A percentile compares a stretch with the other conserved stretches of the same genome.
phyloP scores from a whole-genome alignment of 2,329 filamentous ascomycete species.

The Cordyceps fumosorosea region DNA sequence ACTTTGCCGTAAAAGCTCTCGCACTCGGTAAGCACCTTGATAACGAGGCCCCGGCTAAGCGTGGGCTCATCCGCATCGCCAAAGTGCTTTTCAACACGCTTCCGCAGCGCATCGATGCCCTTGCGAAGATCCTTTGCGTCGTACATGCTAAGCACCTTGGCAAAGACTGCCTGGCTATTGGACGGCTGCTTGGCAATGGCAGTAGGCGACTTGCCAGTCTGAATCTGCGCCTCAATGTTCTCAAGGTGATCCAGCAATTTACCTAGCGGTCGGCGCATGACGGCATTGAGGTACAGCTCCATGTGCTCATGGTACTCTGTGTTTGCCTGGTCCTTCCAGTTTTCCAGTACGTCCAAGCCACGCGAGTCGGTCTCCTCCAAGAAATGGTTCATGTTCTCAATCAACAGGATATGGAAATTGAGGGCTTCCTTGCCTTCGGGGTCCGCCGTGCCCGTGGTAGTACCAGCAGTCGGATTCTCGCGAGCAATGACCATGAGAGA shows the following conservation, averaged over 20 bases:
- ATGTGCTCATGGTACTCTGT: constrained; percentile 82
- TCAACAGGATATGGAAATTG: constrained; percentile 94
- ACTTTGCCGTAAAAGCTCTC: constrained; percentile 57
- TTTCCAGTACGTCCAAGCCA: constrained; percentile 67
- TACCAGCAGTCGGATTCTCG: constrained; percentile 51
- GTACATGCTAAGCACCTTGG: constrained; percentile 75
- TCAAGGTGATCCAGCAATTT: constrained; percentile 89
- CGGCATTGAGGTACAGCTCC: constrained; percentile 76
- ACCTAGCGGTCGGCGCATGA: constrained; percentile 82
- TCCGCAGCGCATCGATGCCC: constrained; percentile 82
- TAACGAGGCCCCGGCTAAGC: constrained; percentile 52
- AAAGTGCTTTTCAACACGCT: constrained; percentile 96
- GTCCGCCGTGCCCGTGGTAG: constrained; percentile 39
- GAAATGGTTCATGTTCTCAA: constrained; percentile 99
- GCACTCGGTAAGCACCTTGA: constrained; percentile 52
- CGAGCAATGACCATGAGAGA: constrained; percentile 88
- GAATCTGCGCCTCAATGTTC: constrained; percentile 69
- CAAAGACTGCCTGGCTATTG: constrained; percentile 75
- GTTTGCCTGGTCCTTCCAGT: constrained; percentile 74
- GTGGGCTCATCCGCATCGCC: constrained; percentile 75
- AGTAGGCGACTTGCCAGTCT: constrained; percentile 50
- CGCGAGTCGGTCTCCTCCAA: constrained; percentile 80
- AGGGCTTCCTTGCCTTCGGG: constrained; percentile 91
- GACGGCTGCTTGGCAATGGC: constrained; percentile 73
- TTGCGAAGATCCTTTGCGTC: constrained; percentile 81